Base-by-base conservation (phyloP, 352 stramenopile genomes). In the Lagenidium giganteum region DNA sequence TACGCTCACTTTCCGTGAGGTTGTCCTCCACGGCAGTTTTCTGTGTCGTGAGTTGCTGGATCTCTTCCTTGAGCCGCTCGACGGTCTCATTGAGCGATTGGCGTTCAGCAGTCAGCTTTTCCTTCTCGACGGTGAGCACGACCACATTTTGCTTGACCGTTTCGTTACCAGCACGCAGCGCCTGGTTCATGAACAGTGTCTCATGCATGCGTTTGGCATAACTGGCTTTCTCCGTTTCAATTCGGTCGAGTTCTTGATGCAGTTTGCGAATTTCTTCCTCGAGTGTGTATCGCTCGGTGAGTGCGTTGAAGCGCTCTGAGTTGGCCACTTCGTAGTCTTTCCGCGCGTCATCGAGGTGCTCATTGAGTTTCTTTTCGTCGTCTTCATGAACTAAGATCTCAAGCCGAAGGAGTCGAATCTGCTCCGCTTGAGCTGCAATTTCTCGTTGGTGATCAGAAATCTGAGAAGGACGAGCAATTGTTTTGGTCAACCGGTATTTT, bases 321-420 rank as follows among this genome's bases (percentile, higher is more conserved):
- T 87, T 85, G 4, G 73, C 74, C 0, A 90, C 54, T 47, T 88
- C 70, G 28, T 70, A 86, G 34, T 87, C 64, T 31, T 72, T 67
- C 4, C 65, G 64, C 5, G 67, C 54, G 7, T 86, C 70, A 21
- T 81, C 75, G 0, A 90, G 51, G 29, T 75, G 46, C 13, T 75
- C 57, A 28, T 83, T 85, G 4, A 87, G 61, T 18, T 74, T 58
- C 16, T 75, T 80, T 22, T 83, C 64, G 1, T 70, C 54, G 24
- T 92, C 67, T 62, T 92, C 77, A 25, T 77, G 75, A 0, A 83
- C 68, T 24, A 89, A 38, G 24, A 88, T 56, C 47, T 92, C 80
- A 8, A 92, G 58, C 28, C 72, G 75, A 3, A 83, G 24, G 3
- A 87, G 31, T 1, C 80, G 74, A 34, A 80, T 51, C 26, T 84